A percentile compares a stretch with the other conserved stretches of the same genome.
Evolutionary conservation across 352 stramenopile species (phyloP).

Genomic region (Globisporangium splendens): DNA sequence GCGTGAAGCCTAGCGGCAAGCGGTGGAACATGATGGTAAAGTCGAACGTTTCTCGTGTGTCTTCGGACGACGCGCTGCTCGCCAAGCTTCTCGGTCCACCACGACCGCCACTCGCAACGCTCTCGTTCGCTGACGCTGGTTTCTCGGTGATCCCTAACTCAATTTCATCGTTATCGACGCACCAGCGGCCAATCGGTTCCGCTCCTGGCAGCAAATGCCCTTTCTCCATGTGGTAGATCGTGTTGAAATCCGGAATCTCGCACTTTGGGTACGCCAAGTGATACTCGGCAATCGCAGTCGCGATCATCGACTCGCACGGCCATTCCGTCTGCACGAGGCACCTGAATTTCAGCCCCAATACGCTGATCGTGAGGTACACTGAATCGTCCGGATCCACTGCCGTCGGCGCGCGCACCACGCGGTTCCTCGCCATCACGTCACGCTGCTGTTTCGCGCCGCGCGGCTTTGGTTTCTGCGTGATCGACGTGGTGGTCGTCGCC

Average conservation of each 20-base stretch:
- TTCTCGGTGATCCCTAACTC: conserved; percentile 52
- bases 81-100: conserved; percentile 15
- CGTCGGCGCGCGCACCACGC: conserved; percentile 15
- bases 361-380: conserved; percentile 39
- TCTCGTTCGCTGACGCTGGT: conserved; percentile 7
- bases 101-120: neutral
- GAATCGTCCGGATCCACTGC: conserved; percentile 15
- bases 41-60: conserved; percentile 37
- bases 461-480: conserved; percentile 6
- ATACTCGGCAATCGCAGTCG: conserved; percentile 61
- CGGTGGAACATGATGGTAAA: conserved; percentile 84
- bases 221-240: conserved; percentile 62
- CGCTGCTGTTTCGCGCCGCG: conserved; percentile 6
- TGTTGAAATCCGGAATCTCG: conserved; percentile 74
- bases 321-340: conserved; percentile 55
- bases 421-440: conserved; percentile 26
- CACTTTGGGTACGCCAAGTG: conserved; percentile 44
- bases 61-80: conserved; percentile 23
- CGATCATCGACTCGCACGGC: conserved; percentile 69
- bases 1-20: conserved; percentile 80
- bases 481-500: neutral
- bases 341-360: conserved; percentile 53
- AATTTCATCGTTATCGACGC: conserved; percentile 52
- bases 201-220: conserved; percentile 48
- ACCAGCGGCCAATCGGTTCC: conserved; percentile 50